Evolutionary conservation across 306 rosid genomes (phyloP), one percentile per base, ranked within the genome.

Genomic region (Vigna hirtella): DNA sequence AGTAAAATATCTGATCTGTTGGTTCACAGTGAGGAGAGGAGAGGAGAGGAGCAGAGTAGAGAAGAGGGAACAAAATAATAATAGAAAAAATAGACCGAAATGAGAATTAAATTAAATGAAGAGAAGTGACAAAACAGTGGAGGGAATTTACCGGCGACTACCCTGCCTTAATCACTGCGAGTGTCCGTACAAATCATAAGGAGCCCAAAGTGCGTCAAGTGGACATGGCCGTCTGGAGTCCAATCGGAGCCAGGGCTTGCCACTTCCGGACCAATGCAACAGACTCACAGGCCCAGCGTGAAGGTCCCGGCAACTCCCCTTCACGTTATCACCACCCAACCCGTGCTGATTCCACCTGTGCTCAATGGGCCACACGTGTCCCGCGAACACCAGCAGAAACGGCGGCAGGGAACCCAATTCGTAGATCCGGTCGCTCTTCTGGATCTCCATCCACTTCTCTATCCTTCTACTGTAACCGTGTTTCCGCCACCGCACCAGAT

Each of bases 291-390:
- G 91, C 18, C 93, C 93, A 0, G 90, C 83, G 24, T 90, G 93
- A 6, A 90, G 79, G 62, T 87, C 89, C 11, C 93, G 85, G 81
- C 93, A 90, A 77, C 93, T 90, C 4, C 93, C 93, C 13, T 66
- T 53, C 15, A 90, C 86, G 81, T 90, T 87, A 75, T 90, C 93
- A 2, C 93, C 93, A 20, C 93, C 93, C 55, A 90, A 49, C 16
- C 93, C 93, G 66, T 90, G 93, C 62, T 90, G 93, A 79, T 90
- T 90, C 93, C 93, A 90, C 26, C 93, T 58, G 82, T 90, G 93
- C 73, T 90, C 91, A 26, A 90, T 90, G 36, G 93, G 91, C 9
- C 90, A 87, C 78, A 90, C 93, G 83, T 75, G 87, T 55, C 93
- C 93, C 1, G 91, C 87, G 65, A 90, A 90, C 2, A 90, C 91